Conservation (phyloP, 306 rosid species). For the Castanea sativa region DNA sequence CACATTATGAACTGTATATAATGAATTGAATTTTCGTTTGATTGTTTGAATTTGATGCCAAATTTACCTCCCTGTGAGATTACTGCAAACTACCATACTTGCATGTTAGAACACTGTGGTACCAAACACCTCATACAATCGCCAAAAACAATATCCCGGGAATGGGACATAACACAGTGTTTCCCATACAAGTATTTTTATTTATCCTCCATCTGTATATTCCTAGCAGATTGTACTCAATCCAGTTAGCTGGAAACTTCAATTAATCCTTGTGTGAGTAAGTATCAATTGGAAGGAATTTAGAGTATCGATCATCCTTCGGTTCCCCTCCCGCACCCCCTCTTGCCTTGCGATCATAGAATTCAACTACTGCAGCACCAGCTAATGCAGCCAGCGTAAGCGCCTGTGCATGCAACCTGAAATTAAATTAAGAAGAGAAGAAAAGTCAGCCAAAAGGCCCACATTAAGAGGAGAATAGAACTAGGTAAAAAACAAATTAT, state of each 20-base stretch:
- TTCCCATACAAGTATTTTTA: neutral
- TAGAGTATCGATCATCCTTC: conserved; percentile 45
- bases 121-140: neutral
- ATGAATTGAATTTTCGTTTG: neutral
- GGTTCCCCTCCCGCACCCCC: conserved; percentile 1
- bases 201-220: neutral
- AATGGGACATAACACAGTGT: neutral
- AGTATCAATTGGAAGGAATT: conserved; percentile 40
- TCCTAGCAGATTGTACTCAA: neutral
- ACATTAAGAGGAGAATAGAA: neutral
- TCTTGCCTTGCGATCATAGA: conserved; percentile 51
- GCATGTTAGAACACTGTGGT: neutral
- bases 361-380: conserved; percentile 87
- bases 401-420: conserved; percentile 97
- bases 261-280: conserved; percentile 43
- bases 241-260: no score
- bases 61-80: neutral
- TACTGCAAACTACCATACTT: neutral
- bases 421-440: neutral
- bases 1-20: neutral
- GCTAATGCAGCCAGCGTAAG: conserved; percentile 83
- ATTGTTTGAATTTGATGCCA: neutral
- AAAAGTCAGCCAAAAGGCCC: conserved; percentile 6
- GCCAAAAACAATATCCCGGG: neutral
- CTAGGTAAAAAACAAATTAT: neutral